Base-by-base conservation (phyloP, 1,284 basidiomycete species). In the Neonothopanus nambi region DNA sequence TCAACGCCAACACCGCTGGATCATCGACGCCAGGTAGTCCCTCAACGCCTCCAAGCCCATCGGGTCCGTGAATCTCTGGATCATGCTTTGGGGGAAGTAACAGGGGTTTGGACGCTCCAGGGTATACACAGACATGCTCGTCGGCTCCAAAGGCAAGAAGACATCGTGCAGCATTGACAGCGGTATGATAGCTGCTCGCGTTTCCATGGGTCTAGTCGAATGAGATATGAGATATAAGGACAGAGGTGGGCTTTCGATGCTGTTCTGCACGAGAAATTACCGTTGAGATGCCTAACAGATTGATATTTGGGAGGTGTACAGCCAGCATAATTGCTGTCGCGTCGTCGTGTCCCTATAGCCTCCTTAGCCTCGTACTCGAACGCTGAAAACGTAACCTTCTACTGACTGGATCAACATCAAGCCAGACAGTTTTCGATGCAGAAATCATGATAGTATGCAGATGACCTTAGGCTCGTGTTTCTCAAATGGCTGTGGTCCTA, bases 31-130 rank as follows among this genome's bases (percentile, higher is more conserved):
- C 60, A 8, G 85, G 81, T 8, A 94, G 75, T 0, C 89, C 88
- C 60, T 89, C 80, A 6, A 92, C 89, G 1, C 91, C 92, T 1
- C 84, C 90, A 1, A 94, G 77, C 0, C 91, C 91, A 59, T 90
- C 87, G 6, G 70, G 66, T 3, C 91, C 91, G 58, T 93, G 91
- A 42, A 94, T 94, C 62, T 90, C 84, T 5, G 87, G 76, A 63
- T 82, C 84, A 44, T 79, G 75, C 59, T 74, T 80, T 1, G 71
- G 68, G 2, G 73, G 66, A 36, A 78, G 72, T 13, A 84, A 66
- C 7, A 93, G 74, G 0, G 91, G 91, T 60, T 80, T 80, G 1
- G 72, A 59, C 1, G 87, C 86, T 3, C 91, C 91, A 1, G 81
- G 79, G 63, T 83, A 83, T 7, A 92, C 84, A 12, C 75, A 79